Percentiles rank a stretch among this genome's conserved stretches.
Conservation (phyloP, 1,139 yeast genomes). For the Hemisphaericaspora xylofermentans region DNA sequence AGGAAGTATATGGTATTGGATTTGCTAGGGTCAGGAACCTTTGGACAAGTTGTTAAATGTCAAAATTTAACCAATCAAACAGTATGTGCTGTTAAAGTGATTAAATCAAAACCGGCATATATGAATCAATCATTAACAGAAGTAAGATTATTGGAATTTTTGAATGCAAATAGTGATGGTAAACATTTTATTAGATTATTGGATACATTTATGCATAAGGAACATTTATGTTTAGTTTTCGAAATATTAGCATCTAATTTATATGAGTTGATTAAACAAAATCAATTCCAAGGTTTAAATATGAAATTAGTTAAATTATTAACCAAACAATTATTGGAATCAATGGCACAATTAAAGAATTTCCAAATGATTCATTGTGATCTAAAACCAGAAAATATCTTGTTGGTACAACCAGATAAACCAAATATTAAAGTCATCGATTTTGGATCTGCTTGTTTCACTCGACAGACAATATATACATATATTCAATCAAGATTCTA, state of each 20-base stretch:
- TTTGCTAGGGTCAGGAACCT: constrained; percentile 92
- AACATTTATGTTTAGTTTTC: constrained; percentile 89
- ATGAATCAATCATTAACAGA: constrained; percentile 91
- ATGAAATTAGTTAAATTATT: constrained; percentile 77
- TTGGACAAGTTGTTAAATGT: constrained; percentile 98
- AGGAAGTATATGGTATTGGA: constrained; percentile 86
- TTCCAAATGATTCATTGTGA: constrained; percentile 93
- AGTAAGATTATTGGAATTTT: constrained; percentile 78
- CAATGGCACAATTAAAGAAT: constrained; percentile 76
- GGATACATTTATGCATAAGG: constrained; percentile 90
- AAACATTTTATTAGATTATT: constrained; percentile 75
- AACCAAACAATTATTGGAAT: constrained; percentile 76
- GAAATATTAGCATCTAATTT: constrained; percentile 85
- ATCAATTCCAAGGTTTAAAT: constrained; percentile 87
- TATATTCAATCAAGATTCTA: constrained; percentile 95
- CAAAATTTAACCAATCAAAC: constrained; percentile 88
- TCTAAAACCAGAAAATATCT: constrained; percentile 91
- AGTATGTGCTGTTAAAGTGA: constrained; percentile 91
- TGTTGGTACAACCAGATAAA: constrained; percentile 76
- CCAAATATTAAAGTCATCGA: constrained; percentile 93
- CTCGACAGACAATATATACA: constrained; percentile 84
- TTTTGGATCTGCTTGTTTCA: constrained; percentile 96
- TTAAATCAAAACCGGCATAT: constrained; percentile 89
- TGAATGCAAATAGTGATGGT: constrained; percentile 72
- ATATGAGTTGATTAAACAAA: constrained; percentile 88